Percentiles rank a stretch among this genome's conserved stretches.
phyloP scores from a whole-genome alignment of 352 stramenopile species.

The Thalassiosira hispida region DNA sequence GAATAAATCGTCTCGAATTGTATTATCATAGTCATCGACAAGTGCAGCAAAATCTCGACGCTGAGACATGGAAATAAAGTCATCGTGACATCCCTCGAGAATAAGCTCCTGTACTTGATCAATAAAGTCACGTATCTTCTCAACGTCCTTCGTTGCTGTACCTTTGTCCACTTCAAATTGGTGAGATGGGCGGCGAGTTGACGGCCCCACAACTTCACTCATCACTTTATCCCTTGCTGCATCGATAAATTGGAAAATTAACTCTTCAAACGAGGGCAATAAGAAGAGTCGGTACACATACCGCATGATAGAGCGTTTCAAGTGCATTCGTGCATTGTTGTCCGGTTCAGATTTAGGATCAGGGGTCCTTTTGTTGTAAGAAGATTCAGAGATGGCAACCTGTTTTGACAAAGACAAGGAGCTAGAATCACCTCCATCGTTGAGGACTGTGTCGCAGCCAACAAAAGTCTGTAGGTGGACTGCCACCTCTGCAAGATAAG shows the following conservation, averaged over 20 bases:
- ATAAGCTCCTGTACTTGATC: conserved; percentile 77
- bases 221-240: conserved; percentile 44
- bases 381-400: conserved; percentile 46
- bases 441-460: conserved; percentile 61
- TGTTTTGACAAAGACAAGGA: conserved; percentile 41
- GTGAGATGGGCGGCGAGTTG: conserved; percentile 18
- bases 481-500: conserved; percentile 66
- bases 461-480: conserved; percentile 82
- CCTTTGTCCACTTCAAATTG: conserved; percentile 46
- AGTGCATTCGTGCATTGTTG: conserved; percentile 41
- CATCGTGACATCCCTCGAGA: conserved; percentile 69
- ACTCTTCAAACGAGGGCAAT: conserved; percentile 61
- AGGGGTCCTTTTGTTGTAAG: conserved; percentile 43
- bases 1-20: conserved; percentile 61
- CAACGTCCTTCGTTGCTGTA: conserved; percentile 54
- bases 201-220: conserved; percentile 35
- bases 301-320: conserved; percentile 75
- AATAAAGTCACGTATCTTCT: conserved; percentile 71
- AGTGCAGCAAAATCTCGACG: conserved; percentile 57
- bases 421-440: conserved; percentile 24
- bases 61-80: conserved; percentile 68
- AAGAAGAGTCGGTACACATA: conserved; percentile 81
- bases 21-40: conserved; percentile 33
- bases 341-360: conserved; percentile 46
- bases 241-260: conserved; percentile 74